Percentiles rank a stretch among this genome's conserved stretches.
Evolutionary conservation across 192 early-diverging fungal genomes (phyloP).

Genomic region (Backusella mclennaniae): DNA sequence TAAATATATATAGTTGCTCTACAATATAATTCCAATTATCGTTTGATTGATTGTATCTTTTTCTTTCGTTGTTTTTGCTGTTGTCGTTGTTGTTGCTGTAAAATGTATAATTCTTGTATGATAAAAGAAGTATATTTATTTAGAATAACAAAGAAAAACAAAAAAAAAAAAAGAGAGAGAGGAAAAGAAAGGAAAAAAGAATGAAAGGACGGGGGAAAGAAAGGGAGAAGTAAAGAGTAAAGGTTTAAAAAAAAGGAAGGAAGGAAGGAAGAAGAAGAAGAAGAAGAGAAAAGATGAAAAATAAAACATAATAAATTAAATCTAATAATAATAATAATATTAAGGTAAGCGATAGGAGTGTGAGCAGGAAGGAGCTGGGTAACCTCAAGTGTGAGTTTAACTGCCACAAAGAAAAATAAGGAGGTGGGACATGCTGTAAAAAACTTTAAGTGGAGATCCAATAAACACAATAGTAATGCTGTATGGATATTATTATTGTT

Average conservation of each 20-base stretch:
- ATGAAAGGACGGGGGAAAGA: not conserved
- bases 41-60: not conserved
- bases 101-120: not conserved
- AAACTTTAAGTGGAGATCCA: not conserved
- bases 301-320: not conserved
- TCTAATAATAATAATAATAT: not conserved
- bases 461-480: constrained; percentile 1
- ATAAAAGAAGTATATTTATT: not conserved
- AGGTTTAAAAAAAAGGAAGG: not conserved
- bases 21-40: not conserved
- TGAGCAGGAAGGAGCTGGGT: not conserved
- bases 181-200: not conserved
- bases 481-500: too few relatives aligned
- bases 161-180: not conserved
- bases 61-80: not conserved
- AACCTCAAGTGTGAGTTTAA: not conserved
- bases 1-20: not conserved
- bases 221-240: not conserved
- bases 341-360: not conserved
- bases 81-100: not conserved
- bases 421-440: not conserved
- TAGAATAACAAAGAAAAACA: not conserved
- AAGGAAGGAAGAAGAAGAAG: not conserved
- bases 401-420: constrained; percentile 3
- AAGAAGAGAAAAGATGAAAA: not conserved